Percentiles rank a stretch among this genome's conserved stretches.
phyloP scores from a whole-genome alignment of 176 grass and related monocot genomes.

The Elaeis guineensis region DNA sequence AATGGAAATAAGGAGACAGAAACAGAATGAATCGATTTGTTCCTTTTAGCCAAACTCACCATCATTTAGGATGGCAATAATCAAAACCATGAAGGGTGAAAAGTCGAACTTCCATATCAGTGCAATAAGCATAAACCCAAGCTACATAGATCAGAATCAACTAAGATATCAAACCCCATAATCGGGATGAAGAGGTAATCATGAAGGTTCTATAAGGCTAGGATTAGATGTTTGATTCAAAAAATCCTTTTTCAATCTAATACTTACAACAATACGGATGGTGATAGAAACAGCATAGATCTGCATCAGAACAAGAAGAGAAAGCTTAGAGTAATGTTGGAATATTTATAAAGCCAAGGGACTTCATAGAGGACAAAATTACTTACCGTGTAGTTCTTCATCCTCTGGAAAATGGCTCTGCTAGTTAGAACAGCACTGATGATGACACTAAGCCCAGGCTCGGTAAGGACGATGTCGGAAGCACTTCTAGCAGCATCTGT shows the following conservation, averaged over 20 bases:
- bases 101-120: conserved; percentile 21
- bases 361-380: no score
- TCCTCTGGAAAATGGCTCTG: conserved; percentile 27
- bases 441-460: conserved; percentile 21
- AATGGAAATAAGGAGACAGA: neutral
- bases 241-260: neutral
- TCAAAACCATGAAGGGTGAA: conserved; percentile 23
- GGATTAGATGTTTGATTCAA: no score
- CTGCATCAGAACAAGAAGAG: conserved; percentile 1
- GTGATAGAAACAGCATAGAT: conserved; percentile 21
- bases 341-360: no score
- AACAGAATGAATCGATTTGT: no score
- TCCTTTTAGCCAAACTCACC: neutral
- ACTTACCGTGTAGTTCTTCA: conserved; percentile 22
- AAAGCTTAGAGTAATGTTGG: neutral
- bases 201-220: neutral
- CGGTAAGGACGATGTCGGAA: conserved; percentile 18
- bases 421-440: conserved; percentile 23
- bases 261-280: conserved; percentile 21
- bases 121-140: conserved; percentile 20
- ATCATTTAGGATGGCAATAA: conserved; percentile 24
- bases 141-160: conserved; percentile 6
- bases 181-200: neutral
- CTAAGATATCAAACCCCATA: neutral
- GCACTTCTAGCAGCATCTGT: conserved; percentile 22